A percentile compares a stretch with the other conserved stretches of the same genome.
These are phyloP conservation scores for Thalassiosira mediterranea DNA, from an alignment of 352 stramenopile genomes.

Conservation along the genomic window DNA sequence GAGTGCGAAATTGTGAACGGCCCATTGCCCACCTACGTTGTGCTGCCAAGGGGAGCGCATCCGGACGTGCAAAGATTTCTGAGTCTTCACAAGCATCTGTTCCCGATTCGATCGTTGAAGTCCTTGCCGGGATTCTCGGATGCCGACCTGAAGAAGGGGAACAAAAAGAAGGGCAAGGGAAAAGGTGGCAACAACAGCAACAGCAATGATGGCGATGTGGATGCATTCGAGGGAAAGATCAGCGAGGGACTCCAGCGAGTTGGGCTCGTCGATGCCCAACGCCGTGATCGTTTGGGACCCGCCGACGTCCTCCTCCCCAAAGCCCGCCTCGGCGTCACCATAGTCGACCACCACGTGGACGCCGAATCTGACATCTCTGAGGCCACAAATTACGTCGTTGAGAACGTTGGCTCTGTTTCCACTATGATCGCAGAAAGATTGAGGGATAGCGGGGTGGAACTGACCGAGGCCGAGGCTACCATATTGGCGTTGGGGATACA, in stretches of 20 bases:
- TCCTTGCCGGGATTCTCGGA: slow-evolving; percentile 73
- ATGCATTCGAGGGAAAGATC: too few species aligned
- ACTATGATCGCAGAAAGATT: slow-evolving; percentile 83
- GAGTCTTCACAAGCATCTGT: slow-evolving; percentile 85
- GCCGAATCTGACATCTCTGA: slow-evolving; percentile 78
- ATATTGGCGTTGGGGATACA: slow-evolving; percentile 86
- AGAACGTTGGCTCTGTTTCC: slow-evolving; percentile 81
- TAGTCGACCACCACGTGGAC: slow-evolving; percentile 84
- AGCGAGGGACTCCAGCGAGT: slow-evolving; percentile 65
- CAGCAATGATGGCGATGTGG: slow-evolving; percentile 1
- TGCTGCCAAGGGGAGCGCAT: slow-evolving; percentile 83
- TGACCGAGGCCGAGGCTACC: slow-evolving; percentile 83
- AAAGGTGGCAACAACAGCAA: slow-evolving; percentile 4
- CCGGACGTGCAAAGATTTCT: slow-evolving; percentile 84
- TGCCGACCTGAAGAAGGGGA: slow-evolving; percentile 30
- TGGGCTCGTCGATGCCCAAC: slow-evolving; percentile 80
- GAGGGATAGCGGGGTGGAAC: slow-evolving; percentile 58
- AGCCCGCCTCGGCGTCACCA: slow-evolving; percentile 69
- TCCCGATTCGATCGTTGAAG: slow-evolving; percentile 84
- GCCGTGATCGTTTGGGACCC: slow-evolving; percentile 73
- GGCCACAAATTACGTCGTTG: slow-evolving; percentile 77
- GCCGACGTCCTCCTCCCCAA: slow-evolving; percentile 67
- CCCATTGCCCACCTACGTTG: slow-evolving; percentile 80
- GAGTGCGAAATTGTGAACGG: slow-evolving; percentile 40
- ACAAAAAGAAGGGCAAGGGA: slow-evolving; percentile 5